These are phyloP conservation scores for Erodium chrysanthum DNA, from an alignment of 441 rosid species.

Conservation along the genomic window DNA sequence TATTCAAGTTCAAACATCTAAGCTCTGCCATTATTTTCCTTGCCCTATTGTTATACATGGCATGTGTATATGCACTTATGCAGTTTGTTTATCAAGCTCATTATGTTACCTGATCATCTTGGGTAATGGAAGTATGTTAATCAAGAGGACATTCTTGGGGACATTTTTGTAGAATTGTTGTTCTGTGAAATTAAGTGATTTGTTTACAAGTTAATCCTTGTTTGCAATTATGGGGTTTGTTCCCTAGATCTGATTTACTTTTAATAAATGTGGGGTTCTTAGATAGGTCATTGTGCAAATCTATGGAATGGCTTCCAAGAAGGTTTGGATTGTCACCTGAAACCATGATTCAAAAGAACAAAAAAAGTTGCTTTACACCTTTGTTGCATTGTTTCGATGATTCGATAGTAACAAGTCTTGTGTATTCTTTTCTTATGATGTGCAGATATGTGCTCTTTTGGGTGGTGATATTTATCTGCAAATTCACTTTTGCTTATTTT, in stretches of 20 bases:
- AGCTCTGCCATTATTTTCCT: conserved; percentile 3
- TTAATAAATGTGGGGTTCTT: not conserved
- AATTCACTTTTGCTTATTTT: conserved; percentile 90
- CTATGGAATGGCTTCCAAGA: conserved; percentile 1
- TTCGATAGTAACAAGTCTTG: not conserved
- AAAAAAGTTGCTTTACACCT: not conserved
- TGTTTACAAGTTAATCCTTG: not conserved
- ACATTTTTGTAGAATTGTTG: not conserved
- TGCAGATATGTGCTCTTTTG: conserved; percentile 90
- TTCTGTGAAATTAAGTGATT: not conserved
- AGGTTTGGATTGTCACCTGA: not conserved
- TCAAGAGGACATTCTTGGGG: not conserved
- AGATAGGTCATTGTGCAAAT: not conserved
- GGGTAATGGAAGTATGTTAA: not conserved
- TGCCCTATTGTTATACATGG: too few relatives aligned
- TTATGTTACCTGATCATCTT: not conserved
- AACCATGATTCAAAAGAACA: not conserved
- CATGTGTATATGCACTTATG: too few relatives aligned
- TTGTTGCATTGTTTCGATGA: not conserved
- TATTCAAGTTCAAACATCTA: not conserved
- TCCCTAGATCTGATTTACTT: not conserved
- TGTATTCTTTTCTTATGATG: conserved; percentile 12
- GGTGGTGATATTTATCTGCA: conserved; percentile 78
- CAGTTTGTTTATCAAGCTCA: not conserved
- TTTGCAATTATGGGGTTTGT: conserved; percentile 1